Conservation (phyloP, 2,329 filamentous ascomycete species). For the Diaporthe sp. region DNA sequence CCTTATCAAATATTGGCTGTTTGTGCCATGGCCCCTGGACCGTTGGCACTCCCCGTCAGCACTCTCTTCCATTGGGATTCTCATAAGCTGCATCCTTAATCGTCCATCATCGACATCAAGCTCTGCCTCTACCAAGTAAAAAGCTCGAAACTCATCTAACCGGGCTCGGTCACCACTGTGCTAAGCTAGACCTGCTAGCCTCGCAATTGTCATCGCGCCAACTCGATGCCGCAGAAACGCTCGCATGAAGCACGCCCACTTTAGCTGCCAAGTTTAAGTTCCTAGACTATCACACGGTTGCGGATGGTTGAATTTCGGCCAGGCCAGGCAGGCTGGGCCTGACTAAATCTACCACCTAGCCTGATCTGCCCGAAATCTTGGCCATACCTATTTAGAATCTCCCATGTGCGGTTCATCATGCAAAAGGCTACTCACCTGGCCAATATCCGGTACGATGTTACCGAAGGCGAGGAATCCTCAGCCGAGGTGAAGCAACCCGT, state of each 20-base stretch:
- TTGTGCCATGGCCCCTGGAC: conserved; percentile 30
- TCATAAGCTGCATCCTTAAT: not conserved
- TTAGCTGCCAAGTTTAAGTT: conserved; percentile 33
- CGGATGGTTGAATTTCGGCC: conserved; percentile 16
- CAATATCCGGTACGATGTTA: conserved; percentile 33
- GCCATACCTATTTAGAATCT: conserved; percentile 14
- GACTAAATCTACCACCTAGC: conserved; percentile 17
- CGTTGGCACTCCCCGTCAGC: conserved; percentile 20
- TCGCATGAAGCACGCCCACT: conserved; percentile 28
- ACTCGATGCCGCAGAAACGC: conserved; percentile 7
- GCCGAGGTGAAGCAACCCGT: conserved; percentile 25
- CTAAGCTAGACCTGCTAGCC: conserved; percentile 13
- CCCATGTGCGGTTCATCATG: conserved; percentile 21
- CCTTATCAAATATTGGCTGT: conserved; percentile 24
- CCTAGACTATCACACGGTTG: conserved; percentile 21
- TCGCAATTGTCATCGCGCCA: not conserved
- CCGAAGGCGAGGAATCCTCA: conserved; percentile 19
- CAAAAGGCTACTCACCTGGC: not conserved
- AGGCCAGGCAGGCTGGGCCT: conserved; percentile 5
- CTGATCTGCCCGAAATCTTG: conserved; percentile 32
- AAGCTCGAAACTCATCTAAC: not conserved
- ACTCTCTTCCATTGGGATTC: conserved; percentile 23
- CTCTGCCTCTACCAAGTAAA: not conserved
- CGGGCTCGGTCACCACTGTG: conserved; percentile 3
- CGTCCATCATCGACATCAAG: not conserved